A percentile compares a stretch with the other conserved stretches of the same genome.
Evolutionary conservation across 305 asterid species (phyloP).

Genomic region (Galium porrigens): DNA sequence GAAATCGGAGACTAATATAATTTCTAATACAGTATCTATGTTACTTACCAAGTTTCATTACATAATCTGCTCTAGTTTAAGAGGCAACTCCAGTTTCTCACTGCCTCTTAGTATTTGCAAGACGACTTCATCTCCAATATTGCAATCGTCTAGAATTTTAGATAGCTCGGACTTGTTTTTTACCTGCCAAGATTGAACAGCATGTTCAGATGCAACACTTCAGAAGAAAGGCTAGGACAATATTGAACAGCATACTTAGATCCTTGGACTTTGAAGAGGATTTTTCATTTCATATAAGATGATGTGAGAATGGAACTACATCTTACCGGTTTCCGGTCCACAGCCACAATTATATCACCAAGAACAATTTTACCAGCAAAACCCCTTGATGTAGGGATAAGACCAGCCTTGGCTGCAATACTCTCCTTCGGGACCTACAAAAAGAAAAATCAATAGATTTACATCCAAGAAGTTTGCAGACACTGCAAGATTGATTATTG

Average conservation of each 20-base stretch:
- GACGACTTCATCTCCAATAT: constrained; percentile 52
- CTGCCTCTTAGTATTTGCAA: constrained; percentile 49
- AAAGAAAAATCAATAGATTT: constrained; percentile 5
- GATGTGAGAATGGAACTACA: neutral
- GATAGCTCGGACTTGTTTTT: constrained; percentile 54
- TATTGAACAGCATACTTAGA: neutral
- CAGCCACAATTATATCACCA: constrained; percentile 75
- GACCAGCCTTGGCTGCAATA: constrained; percentile 65
- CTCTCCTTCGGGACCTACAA: constrained; percentile 62
- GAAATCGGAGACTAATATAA: neutral
- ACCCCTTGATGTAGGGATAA: constrained; percentile 73
- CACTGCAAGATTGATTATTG: neutral
- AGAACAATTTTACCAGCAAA: constrained; percentile 86
- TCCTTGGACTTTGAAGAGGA: neutral
- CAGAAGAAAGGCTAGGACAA: neutral
- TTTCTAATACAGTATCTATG: constrained; percentile 2
- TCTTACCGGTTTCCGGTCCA: constrained; percentile 63
- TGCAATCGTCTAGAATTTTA: constrained; percentile 59
- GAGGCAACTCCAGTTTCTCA: constrained; percentile 46
- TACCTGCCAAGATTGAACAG: constrained; percentile 34
- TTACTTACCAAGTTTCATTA: constrained; percentile 17
- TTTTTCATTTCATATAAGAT: neutral
- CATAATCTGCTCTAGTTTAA: constrained; percentile 51
- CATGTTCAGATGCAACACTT: neutral
- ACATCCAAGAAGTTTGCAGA: neutral